These are phyloP conservation scores for Trichoderma cornu-damae DNA, from an alignment of 2,329 filamentous ascomycete species.

Conservation along the genomic window DNA sequence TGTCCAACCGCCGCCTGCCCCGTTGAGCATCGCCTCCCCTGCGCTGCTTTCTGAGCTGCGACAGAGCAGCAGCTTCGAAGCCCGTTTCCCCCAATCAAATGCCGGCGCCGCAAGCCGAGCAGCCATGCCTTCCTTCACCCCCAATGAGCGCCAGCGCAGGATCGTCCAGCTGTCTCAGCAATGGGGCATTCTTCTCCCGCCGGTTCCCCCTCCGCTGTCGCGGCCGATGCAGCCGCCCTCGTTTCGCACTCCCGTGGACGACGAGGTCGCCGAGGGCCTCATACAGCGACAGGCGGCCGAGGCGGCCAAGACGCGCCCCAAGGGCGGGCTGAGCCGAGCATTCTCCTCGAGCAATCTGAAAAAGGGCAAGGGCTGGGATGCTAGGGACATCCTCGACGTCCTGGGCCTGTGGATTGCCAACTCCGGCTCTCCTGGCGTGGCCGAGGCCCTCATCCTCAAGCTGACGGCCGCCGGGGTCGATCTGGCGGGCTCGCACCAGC, in stretches of 20 bases:
- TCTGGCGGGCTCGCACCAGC: conserved; percentile 45
- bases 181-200: conserved; percentile 44
- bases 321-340: conserved; percentile 37
- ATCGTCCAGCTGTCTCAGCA: conserved; percentile 47
- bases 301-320: conserved; percentile 34
- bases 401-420: conserved; percentile 46
- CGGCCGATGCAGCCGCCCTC: conserved; percentile 41
- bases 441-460: conserved; percentile 50
- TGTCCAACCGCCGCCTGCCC: neutral
- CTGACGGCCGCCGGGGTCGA: conserved; percentile 47
- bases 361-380: conserved; percentile 48
- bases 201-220: conserved; percentile 36
- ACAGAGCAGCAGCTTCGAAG: neutral
- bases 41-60: neutral
- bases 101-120: conserved; percentile 4
- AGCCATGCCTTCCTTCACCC: conserved; percentile 30
- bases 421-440: conserved; percentile 48
- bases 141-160: conserved; percentile 41
- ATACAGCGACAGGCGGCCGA: conserved; percentile 43
- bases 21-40: conserved; percentile 2
- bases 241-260: conserved; percentile 45
- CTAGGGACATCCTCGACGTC: conserved; percentile 48
- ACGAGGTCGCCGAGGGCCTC: conserved; percentile 49
- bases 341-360: conserved; percentile 37
- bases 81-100: neutral